Evolutionary conservation across 1,139 yeast species (phyloP).

Genomic region (Pichia sp.): DNA sequence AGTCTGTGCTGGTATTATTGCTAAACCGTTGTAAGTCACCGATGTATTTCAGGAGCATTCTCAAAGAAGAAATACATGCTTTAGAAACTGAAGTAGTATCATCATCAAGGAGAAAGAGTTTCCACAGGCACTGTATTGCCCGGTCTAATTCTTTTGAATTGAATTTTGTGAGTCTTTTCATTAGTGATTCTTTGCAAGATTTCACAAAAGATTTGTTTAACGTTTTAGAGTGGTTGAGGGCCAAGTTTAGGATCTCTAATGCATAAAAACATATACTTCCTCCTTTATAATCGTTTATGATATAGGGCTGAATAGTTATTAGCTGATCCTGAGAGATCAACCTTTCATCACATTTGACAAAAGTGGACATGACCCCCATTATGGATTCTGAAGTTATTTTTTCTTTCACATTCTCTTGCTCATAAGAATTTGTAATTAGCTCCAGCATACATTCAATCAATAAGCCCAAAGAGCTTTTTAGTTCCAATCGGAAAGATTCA

Average conservation of each 20-base stretch:
- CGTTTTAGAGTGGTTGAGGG: conserved; percentile 40
- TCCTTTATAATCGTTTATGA: conserved; percentile 43
- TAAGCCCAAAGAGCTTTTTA: conserved; percentile 24
- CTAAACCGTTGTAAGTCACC: background rate
- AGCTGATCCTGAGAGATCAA: conserved; percentile 63
- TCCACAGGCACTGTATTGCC: conserved; percentile 68
- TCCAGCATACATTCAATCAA: conserved; percentile 34
- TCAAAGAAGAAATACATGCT: conserved; percentile 54
- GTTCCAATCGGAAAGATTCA: conserved; percentile 7
- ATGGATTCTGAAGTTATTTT: conserved; percentile 32
- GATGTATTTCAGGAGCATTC: conserved; percentile 27
- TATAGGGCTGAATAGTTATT: conserved; percentile 54
- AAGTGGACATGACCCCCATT: conserved; percentile 47
- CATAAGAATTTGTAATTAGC: conserved; percentile 24
- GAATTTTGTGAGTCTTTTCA: conserved; percentile 55
- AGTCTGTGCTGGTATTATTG: conserved; percentile 32
- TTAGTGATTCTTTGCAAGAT: conserved; percentile 47
- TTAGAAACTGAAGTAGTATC: conserved; percentile 49
- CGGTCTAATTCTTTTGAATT: conserved; percentile 55
- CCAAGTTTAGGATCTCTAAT: conserved; percentile 49
- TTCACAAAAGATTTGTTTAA: conserved; percentile 49
- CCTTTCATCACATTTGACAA: conserved; percentile 47
- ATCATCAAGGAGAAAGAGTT: conserved; percentile 28
- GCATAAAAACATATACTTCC: conserved; percentile 43
- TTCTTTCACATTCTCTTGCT: conserved; percentile 7